Evolutionary conservation across 1,284 basidiomycete genomes (phyloP).

Genomic region (Peniophora sp.): DNA sequence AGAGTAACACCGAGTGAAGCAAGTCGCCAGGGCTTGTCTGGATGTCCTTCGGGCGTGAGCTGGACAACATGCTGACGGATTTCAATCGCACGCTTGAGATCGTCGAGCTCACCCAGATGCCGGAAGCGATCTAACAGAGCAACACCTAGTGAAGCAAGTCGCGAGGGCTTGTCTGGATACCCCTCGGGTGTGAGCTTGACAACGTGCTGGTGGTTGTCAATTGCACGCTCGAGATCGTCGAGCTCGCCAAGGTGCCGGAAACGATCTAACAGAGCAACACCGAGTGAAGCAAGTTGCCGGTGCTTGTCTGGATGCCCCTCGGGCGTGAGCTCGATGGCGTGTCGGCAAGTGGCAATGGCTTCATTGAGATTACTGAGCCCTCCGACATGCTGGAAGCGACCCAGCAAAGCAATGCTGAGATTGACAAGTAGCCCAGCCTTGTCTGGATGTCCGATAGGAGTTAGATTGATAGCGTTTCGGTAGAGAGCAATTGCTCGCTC

Average conservation of each 20-base stretch:
- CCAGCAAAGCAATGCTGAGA: no score
- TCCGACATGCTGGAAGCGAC: not conserved
- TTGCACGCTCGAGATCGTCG: not conserved
- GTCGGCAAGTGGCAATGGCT: not conserved
- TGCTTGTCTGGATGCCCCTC: not conserved
- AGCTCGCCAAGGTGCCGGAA: not conserved
- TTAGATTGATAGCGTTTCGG: not conserved
- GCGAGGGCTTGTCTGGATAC: not conserved
- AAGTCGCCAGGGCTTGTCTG: not conserved
- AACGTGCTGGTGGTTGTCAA: not conserved
- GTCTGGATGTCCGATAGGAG: not conserved
- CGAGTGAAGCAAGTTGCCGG: not conserved
- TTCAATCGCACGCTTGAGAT: not conserved
- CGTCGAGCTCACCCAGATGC: not conserved
- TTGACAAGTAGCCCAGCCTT: no score
- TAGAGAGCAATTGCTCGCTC: not conserved
- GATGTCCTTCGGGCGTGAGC: not conserved
- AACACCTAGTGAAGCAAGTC: not conserved
- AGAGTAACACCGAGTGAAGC: no score
- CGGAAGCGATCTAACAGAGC: not conserved
- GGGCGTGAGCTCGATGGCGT: not conserved
- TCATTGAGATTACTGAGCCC: not conserved
- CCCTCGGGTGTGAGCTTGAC: not conserved
- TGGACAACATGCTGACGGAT: not conserved
- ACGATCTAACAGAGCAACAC: not conserved